Evolutionary conservation across 176 grass and related monocot species (phyloP), one percentile per base, ranked within the genome.

Genomic region (Oryza longistaminata): DNA sequence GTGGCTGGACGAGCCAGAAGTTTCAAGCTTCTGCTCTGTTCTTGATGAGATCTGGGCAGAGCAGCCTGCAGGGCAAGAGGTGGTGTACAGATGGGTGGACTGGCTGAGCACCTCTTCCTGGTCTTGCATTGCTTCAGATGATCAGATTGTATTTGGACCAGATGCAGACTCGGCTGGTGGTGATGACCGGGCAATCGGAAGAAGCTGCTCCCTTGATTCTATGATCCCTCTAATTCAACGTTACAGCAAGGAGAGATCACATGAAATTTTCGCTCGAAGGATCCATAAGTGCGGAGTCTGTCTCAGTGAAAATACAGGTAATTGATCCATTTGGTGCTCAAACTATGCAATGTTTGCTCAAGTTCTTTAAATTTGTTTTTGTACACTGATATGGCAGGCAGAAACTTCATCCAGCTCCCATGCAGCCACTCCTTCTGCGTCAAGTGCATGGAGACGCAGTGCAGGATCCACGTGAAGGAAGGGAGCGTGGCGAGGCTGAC

Each of bases 1-100:
- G 65, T 92, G 82, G 86, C 84, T 92, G 68, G 62, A 92, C 39
- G 55, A 50, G 5, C 58, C 26, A 8, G 85, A 82, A 31, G 76
- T 92, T 69, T 88, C 87, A 49, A 65, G 49, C 17, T 74, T 92
- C 55, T 92, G 90, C 68, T 50, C 55, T 24, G 82, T 64, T 37
- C 50, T 92, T 78, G 90, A 92, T 58, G 60, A 75, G 35, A 92
- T 92, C 34, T 92, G 87, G 87, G 72, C 39, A 9, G 90, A 86
- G 34, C 87, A 83, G 64, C 73, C 74, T 52, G 49, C 49, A 53
- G 74, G 87, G 24, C 87, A 92, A 39, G 87, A 92, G 58, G 79
- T 87, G 43, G 84, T 86, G 53, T 92, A 80, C 74, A 67, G 74
- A 11, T 92, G 90, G 90, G 77, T 77, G n/a, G 83, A 92, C n/a